Conservation (phyloP, 106 monocot species). For the Allium cepa region DNA sequence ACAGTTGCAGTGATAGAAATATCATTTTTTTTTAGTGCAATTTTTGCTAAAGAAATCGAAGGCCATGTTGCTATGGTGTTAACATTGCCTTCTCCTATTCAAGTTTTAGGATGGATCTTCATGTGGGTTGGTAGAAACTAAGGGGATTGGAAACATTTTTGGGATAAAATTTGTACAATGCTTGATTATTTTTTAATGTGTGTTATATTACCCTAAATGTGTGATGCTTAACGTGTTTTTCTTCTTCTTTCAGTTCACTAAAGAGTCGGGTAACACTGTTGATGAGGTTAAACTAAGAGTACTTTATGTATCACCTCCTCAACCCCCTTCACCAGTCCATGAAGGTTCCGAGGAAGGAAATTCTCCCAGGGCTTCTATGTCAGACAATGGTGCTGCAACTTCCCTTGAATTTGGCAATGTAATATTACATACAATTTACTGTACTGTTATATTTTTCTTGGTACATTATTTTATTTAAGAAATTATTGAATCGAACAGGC, state of each 20-base stretch:
- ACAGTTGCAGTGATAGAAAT: too few relatives aligned
- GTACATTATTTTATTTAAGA: neutral
- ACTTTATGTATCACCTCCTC: conserved; percentile 57
- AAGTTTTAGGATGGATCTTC: too few relatives aligned
- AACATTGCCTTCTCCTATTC: too few relatives aligned
- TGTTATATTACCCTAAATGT: neutral
- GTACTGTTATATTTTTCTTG: neutral
- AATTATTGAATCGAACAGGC: neutral
- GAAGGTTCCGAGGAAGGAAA: conserved; percentile 76
- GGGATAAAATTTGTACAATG: too few relatives aligned
- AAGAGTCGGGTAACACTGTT: conserved; percentile 64
- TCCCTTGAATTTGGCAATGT: conserved; percentile 29
- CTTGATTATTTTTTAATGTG: too few relatives aligned
- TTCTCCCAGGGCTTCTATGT: conserved; percentile 47
- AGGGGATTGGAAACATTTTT: too few relatives aligned
- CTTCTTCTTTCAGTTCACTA: conserved; percentile 40
- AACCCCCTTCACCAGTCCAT: conserved; percentile 68
- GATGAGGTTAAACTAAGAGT: conserved; percentile 80
- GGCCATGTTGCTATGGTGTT: too few relatives aligned
- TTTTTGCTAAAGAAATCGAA: too few relatives aligned
- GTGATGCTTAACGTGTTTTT: neutral
- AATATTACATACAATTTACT: conserved; percentile 8
- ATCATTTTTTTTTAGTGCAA: too few relatives aligned
- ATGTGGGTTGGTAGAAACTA: too few relatives aligned
- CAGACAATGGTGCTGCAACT: conserved; percentile 22